A percentile compares a stretch with the other conserved stretches of the same genome.
Evolutionary conservation across 2,329 filamentous ascomycete genomes (phyloP).

Genomic region (Calonectria multiphialidica): DNA sequence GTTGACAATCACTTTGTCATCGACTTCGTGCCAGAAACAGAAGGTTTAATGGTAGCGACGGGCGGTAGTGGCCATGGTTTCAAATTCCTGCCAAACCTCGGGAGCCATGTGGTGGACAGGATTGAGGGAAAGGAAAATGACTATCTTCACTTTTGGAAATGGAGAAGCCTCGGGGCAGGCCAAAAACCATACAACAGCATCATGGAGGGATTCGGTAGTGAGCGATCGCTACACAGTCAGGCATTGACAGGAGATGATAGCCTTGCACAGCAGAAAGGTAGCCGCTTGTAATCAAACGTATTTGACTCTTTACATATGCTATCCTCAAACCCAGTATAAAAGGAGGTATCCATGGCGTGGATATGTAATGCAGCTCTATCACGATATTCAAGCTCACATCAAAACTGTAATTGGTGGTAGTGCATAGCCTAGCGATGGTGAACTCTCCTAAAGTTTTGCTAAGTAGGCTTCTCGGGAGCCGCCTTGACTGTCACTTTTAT

Average conservation of each 20-base stretch:
- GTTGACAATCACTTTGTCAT: constrained; percentile 32
- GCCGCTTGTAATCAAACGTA: background rate
- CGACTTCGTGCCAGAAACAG: constrained; percentile 14
- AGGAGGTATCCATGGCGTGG: too few relatives aligned
- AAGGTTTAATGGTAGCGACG: constrained; percentile 25
- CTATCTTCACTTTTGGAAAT: constrained; percentile 16
- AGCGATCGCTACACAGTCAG: constrained; percentile 18
- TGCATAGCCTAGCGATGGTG: too few relatives aligned
- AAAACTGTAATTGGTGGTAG: too few relatives aligned
- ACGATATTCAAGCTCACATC: too few relatives aligned
- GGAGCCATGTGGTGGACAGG: constrained; percentile 17
- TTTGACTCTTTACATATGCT: too few relatives aligned
- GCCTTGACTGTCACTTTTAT: background rate
- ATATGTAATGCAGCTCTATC: too few relatives aligned
- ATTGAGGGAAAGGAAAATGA: constrained; percentile 18
- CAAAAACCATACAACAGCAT: constrained; percentile 24
- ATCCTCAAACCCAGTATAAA: too few relatives aligned
- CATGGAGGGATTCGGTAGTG: constrained; percentile 20
- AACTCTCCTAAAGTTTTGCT: background rate
- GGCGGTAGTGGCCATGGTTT: constrained; percentile 16
- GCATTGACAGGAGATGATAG: background rate
- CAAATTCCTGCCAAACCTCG: constrained; percentile 18
- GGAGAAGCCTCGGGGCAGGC: constrained; percentile 11
- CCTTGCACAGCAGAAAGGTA: background rate
- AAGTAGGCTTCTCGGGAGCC: background rate